Evolutionary conservation across 2,329 filamentous ascomycete genomes (phyloP).

Genomic region (Onygenales sp.): DNA sequence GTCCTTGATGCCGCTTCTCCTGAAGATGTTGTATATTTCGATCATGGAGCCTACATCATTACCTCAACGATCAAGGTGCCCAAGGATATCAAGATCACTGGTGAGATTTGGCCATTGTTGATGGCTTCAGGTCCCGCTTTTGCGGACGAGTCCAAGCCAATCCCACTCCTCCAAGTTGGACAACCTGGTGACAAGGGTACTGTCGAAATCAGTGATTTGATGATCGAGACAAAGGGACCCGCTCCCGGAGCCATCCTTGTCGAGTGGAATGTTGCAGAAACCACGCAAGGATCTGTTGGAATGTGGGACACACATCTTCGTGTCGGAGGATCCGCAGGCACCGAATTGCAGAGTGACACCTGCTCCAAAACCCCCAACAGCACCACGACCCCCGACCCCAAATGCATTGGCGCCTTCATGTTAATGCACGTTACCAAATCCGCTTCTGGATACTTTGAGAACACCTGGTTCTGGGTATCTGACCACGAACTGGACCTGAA

Average conservation of each 20-base stretch:
- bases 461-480: constrained; percentile 82
- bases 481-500: constrained; percentile 77
- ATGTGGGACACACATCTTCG: constrained; percentile 97
- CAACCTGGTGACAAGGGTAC: constrained; percentile 63
- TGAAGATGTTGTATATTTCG: constrained; percentile 55
- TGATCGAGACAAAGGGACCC: constrained; percentile 74
- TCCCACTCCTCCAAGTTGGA: constrained; percentile 79
- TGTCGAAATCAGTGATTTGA: constrained; percentile 80
- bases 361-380: constrained; percentile 67
- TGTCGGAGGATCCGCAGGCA: constrained; percentile 78
- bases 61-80: constrained; percentile 52
- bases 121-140: constrained; percentile 72
- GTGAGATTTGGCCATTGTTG: constrained; percentile 85
- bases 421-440: constrained; percentile 47
- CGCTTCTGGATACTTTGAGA: constrained; percentile 70
- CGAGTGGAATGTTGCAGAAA: constrained; percentile 75
- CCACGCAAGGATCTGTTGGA: constrained; percentile 56
- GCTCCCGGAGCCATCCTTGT: constrained; percentile 82
- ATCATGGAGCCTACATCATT: constrained; percentile 55
- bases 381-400: constrained; percentile 50
- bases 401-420: constrained; percentile 66
- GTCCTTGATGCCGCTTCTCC: constrained; percentile 56
- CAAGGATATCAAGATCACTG: constrained; percentile 75
- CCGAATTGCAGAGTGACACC: constrained; percentile 66
- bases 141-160: constrained; percentile 62